Evolutionary conservation across 495 filamentous ascomycete species (phyloP), one percentile per base, ranked within the genome.

Genomic region (Hypoxylon fuscum): DNA sequence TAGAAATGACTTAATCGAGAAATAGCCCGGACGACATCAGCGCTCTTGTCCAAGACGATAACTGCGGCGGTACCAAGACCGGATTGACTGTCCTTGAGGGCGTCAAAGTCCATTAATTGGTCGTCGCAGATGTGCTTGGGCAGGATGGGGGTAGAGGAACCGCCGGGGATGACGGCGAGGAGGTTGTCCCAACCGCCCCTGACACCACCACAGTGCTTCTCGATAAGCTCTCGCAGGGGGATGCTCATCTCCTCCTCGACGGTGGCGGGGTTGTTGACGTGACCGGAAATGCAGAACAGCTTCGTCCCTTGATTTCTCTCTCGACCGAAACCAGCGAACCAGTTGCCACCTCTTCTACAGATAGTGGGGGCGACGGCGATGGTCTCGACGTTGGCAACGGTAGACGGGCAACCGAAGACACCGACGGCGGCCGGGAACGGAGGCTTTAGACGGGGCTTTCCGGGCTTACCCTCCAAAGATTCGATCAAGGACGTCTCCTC

Each of bases 241-340:
- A 98, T 98, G 65, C 88, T 92, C 95, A 98, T 98, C 79, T 98
- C 94, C 77, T 98, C 95, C 75, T 98, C 95, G 41, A 98, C 94
- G 7, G 96, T 98, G 75, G 85, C 90, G 45, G 95, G 95, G 82
- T 98, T 96, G 85, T 98, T 98, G 81, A 98, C 95, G 76, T 98
- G 92, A 20, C 95, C 95, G 31, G 93, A 97, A 77, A 98, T 97
- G 80, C 93, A 97, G 86, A 90, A 98, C 31, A 98, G 87, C 83
- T 98, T 98, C 40, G 95, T 98, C 72, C 95, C 95, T 53, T 88
- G 81, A 78, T 98, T 98, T 65, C 93, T 88, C 78, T 97, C 93
- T 55, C 95, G 92, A 29, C 95, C 95, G 72, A 98, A 97, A 12
- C 79, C 79, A 47, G 88, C 89, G 77, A 98, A 98, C 95, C 95